Conservation (phyloP, 345 rosid species). For the Pistacia vera region DNA sequence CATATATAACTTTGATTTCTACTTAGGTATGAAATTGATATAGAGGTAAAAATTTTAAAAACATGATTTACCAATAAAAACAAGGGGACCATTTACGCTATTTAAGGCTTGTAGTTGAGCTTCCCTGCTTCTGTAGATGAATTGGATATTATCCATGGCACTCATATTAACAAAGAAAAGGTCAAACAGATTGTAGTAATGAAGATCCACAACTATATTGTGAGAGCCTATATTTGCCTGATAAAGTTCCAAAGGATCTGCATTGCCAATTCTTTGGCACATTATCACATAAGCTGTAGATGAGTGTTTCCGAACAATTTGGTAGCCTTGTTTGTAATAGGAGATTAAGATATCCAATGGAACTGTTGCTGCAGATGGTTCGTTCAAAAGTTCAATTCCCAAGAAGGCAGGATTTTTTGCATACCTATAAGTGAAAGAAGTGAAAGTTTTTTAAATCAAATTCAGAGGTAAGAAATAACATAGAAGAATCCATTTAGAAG, state of each 20-base stretch:
- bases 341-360: conserved; percentile 59
- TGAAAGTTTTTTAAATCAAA: neutral
- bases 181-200: conserved; percentile 77
- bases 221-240: conserved; percentile 60
- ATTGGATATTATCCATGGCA: conserved; percentile 50
- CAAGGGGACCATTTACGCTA: conserved; percentile 53
- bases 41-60: neutral
- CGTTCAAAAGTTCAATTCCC: conserved; percentile 74
- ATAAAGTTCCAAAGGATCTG: conserved; percentile 67
- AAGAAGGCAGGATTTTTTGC: conserved; percentile 60
- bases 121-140: conserved; percentile 53
- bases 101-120: conserved; percentile 56
- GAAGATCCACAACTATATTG: conserved; percentile 69
- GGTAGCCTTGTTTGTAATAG: conserved; percentile 64
- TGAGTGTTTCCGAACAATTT: conserved; percentile 57
- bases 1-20: neutral
- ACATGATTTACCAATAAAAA: conserved; percentile 51
- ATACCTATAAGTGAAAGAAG: conserved; percentile 45
- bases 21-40: neutral
- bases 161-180: conserved; percentile 55
- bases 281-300: conserved; percentile 57
- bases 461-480: neutral
- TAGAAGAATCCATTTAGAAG: neutral
- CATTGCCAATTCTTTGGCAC: conserved; percentile 82
- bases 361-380: conserved; percentile 63